phyloP scores from a whole-genome alignment of 2,329 filamentous ascomycete species.

The Apiospora saccharicola region DNA sequence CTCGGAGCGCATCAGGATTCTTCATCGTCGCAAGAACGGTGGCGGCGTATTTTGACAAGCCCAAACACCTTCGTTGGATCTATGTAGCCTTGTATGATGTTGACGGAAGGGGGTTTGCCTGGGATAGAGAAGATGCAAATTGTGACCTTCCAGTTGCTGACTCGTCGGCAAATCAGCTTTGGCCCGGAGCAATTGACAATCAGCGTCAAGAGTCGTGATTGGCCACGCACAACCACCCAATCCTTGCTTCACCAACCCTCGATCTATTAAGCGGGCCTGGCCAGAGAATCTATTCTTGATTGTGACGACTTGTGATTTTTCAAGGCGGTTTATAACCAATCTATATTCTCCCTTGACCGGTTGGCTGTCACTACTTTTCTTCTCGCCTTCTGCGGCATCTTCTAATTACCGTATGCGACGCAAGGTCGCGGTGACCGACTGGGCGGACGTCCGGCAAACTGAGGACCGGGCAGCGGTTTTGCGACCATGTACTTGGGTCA shows the following conservation, averaged over 20 bases:
- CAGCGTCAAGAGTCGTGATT: conserved; percentile 11
- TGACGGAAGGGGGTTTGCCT: background rate
- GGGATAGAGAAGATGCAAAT: background rate
- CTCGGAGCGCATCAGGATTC: background rate
- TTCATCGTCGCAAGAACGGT: background rate
- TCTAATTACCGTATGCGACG: background rate
- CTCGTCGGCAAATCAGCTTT: conserved; percentile 18
- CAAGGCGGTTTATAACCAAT: background rate
- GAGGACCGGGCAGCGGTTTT: background rate
- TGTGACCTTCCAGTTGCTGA: background rate
- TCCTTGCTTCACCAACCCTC: conserved; percentile 15
- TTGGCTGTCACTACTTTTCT: background rate
- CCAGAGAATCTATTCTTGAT: conserved; percentile 12
- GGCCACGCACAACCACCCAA: background rate
- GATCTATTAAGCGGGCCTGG: background rate
- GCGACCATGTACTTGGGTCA: background rate
- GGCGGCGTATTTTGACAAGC: background rate
- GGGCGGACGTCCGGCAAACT: background rate
- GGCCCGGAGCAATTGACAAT: background rate
- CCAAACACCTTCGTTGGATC: background rate
- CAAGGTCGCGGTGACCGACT: conserved; percentile 6
- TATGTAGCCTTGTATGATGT: background rate
- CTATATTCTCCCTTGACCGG: background rate
- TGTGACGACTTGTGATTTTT: background rate
- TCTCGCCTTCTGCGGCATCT: background rate